Percentiles rank a stretch among this genome's conserved stretches.
Evolutionary conservation across 2,329 filamentous ascomycete species (phyloP).

Genomic region (Epicoccum sorghinum): DNA sequence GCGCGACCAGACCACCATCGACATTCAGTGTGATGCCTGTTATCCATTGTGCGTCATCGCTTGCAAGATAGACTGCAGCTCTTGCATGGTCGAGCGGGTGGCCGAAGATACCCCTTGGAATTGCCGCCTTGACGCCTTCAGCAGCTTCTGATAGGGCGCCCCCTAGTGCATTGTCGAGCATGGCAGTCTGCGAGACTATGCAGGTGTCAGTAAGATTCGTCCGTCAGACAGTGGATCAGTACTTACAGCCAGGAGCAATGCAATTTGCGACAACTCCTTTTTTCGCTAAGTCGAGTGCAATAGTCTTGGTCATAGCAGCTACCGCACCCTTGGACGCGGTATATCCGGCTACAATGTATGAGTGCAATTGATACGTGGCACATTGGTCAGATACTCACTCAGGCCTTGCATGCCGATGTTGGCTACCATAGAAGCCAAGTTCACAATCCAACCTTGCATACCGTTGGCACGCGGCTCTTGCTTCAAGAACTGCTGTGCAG

Average conservation of each 20-base stretch:
- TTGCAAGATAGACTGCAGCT: constrained; percentile 52
- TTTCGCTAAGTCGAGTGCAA: constrained; percentile 53
- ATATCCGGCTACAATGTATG: constrained; percentile 44
- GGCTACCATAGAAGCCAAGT: constrained; percentile 42
- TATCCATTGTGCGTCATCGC: constrained; percentile 52
- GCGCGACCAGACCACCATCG: constrained; percentile 48
- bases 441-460: constrained; percentile 49
- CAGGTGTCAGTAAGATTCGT: background rate
- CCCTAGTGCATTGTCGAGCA: constrained; percentile 31
- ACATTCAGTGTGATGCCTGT: constrained; percentile 50
- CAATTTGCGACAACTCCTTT: constrained; percentile 52
- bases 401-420: constrained; percentile 33
- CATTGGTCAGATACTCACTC: constrained; percentile 31
- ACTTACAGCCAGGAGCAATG: constrained; percentile 52
- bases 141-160: constrained; percentile 17
- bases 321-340: constrained; percentile 57
- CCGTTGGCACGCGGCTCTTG: constrained; percentile 38
- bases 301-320: constrained; percentile 53
- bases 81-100: constrained; percentile 29
- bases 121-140: constrained; percentile 17
- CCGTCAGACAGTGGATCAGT: background rate
- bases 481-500: constrained; percentile 44
- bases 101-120: constrained; percentile 32
- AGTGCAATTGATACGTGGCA: background rate
- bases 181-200: constrained; percentile 41